phyloP scores from a whole-genome alignment of 768 basidiomycete species.

The Termitomyces sp. region DNA sequence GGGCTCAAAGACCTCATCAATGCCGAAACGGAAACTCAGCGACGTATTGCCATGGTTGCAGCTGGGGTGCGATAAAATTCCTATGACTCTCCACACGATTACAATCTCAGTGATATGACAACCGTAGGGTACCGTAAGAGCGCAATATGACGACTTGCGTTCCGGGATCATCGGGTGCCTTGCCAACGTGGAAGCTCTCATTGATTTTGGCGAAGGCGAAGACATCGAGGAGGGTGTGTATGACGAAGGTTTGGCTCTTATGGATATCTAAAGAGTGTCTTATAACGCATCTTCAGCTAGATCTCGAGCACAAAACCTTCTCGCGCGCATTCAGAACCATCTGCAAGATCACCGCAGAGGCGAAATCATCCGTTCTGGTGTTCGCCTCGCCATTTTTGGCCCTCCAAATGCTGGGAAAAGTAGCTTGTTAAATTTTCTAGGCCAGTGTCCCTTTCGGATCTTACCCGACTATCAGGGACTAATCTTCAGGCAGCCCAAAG shows the following conservation, averaged over 20 bases:
- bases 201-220: constrained; percentile 93
- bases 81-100: background rate
- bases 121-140: constrained; percentile 57
- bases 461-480: background rate
- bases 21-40: constrained; percentile 82
- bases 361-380: constrained; percentile 80
- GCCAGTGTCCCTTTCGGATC: constrained; percentile 33
- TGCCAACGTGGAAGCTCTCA: constrained; percentile 81
- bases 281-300: constrained; percentile 40
- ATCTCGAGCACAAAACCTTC: constrained; percentile 45
- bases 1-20: constrained; percentile 85
- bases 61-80: constrained; percentile 52
- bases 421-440: constrained; percentile 80
- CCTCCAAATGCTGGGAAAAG: constrained; percentile 96
- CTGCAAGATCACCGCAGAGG: constrained; percentile 73
- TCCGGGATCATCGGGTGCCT: constrained; percentile 67
- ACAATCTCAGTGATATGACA: constrained; percentile 11
- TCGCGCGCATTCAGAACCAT: constrained; percentile 48
- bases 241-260: constrained; percentile 51
- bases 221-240: constrained; percentile 83
- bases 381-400: constrained; percentile 85
- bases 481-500: constrained; percentile 56
- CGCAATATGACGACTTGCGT: constrained; percentile 62
- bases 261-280: background rate
- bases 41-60: constrained; percentile 65